Base-by-base conservation (phyloP, 1,139 yeast genomes). In the Pichia sp. region DNA sequence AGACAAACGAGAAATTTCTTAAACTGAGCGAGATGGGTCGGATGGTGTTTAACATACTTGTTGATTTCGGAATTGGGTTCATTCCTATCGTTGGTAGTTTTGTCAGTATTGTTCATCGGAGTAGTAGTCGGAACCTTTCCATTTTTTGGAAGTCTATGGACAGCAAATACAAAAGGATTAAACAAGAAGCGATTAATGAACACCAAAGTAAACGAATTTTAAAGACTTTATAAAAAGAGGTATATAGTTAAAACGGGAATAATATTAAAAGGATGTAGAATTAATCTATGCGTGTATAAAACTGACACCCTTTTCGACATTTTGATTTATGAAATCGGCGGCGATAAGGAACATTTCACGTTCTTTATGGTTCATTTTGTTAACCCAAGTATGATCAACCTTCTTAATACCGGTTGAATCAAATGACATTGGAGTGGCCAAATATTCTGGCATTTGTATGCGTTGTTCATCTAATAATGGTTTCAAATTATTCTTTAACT, bases 21-120 rank as follows among this genome's bases (percentile, higher is more conserved):
- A 20, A 27, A n/a, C 8, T 34, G 1, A 44, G 36, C 4, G 57
- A 83, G 28, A 70, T 72, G 47, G 67, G 73, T 45, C 67, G 70
- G 52, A 83, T 87, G 85, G 60, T 79, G 57, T 67, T 74, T 30
- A 86, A 87, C 58, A 75, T 85, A 12, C 63, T 71, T 14, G 61
- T 85, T 44, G 95, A 87, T 62, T 85, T 85, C 58, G 73, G 74
- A 1, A 67, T 87, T 45, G 90, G 93, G 0, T 67, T 87, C 58
- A 76, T 85, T 38, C 95, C 96, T 2, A 53, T 86, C 35, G 78
- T 86, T 17, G 96, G 96, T 11, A 87, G 79, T 56, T 65, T 85
- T 39, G 72, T 83, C 46, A 81, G 80, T 53, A 79, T 87, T 24
- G 69, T 82, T 45, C 87, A 84, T 67, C 83, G 85, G 67, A 81